Evolutionary conservation across 2,329 filamentous ascomycete species (phyloP), one percentile per base, ranked within the genome.

Genomic region (Paracoccidioides brasiliensis): DNA sequence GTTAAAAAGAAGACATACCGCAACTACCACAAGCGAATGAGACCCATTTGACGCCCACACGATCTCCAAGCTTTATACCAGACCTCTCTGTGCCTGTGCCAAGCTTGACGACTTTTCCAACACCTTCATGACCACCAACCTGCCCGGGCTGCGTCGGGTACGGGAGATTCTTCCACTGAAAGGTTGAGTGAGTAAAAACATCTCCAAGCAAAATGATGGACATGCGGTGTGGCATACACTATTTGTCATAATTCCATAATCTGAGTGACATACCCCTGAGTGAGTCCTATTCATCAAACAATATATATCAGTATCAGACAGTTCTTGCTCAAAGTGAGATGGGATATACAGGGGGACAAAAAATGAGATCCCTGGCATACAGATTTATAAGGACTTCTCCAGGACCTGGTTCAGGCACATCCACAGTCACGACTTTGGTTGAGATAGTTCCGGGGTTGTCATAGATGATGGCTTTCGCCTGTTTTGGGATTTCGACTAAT

Each of bases 21-120:
- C 78, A 78, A 61, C 73, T 72, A 52, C 76, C 76, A 64, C 82
- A 85, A 32, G 78, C 78, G 37, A 70, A 76, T 14, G 78, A 71
- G 57, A 85, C 71, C 81, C 82, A 86, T 68, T 88, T 88, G 65
- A 88, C 79, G 12, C 84, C 84, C 7, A 87, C 84, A 6, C 83
- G 75, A 61, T 86, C 80, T 4, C 83, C 83, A n/a, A 85, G 63
- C 62, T 83, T 83, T 40, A 86, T 71, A 4, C 74, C 75, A 1
- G 78, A 72, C 41, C 63, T 66, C 52, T 83, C 80, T 22, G 78
- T 74, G 6, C 79, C 80, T 0, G 82, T 74, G 0, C 84, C 84
- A 58, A 87, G 72, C 64, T 84, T 83, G 44, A 84, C 81, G 37
- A 87, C 74, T 53, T 77, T 78, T 44, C 81, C 81, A 1, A 86